These are phyloP conservation scores for Zea luxurians DNA, from an alignment of 176 grass and related monocot genomes.

Conservation along the genomic window DNA sequence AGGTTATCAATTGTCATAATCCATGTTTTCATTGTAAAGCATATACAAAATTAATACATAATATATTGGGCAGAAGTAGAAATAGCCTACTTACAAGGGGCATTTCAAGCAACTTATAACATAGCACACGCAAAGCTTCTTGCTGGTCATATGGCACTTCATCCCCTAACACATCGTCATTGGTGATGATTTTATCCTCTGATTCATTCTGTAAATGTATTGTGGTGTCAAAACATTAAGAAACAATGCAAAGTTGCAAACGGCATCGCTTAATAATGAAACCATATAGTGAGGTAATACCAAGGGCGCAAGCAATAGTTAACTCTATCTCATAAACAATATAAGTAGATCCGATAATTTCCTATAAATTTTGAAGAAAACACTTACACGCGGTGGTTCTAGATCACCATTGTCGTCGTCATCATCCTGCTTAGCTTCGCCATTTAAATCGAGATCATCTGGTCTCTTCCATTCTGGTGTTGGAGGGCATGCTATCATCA, in stretches of 20 bases:
- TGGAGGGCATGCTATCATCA: constrained; percentile 62
- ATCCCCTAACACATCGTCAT: constrained; percentile 90
- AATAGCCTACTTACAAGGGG: constrained; percentile 52
- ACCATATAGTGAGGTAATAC: background rate
- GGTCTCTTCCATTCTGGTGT: constrained; percentile 95
- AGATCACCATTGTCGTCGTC: constrained; percentile 67
- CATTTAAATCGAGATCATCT: constrained; percentile 93
- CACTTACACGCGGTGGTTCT: constrained; percentile 49
- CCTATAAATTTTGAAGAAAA: constrained; percentile 23
- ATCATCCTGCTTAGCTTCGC: constrained; percentile 90
- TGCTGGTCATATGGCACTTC: constrained; percentile 75
- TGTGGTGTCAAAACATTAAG: constrained; percentile 13
- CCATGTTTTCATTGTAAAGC: constrained; percentile 13
- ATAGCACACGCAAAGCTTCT: constrained; percentile 68
- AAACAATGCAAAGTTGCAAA: background rate
- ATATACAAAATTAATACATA: constrained; percentile 10
- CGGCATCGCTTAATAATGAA: background rate
- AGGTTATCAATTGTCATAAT: background rate
- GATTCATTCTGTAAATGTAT: constrained; percentile 58
- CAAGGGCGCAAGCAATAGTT: background rate
- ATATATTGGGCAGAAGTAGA: background rate
- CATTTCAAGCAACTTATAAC: constrained; percentile 86
- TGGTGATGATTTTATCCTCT: constrained; percentile 76
- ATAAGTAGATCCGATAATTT: background rate
- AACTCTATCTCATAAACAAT: background rate